These are phyloP conservation scores for Coprinopsis cinerea DNA, from an alignment of 768 basidiomycete species.

Conservation along the genomic window DNA sequence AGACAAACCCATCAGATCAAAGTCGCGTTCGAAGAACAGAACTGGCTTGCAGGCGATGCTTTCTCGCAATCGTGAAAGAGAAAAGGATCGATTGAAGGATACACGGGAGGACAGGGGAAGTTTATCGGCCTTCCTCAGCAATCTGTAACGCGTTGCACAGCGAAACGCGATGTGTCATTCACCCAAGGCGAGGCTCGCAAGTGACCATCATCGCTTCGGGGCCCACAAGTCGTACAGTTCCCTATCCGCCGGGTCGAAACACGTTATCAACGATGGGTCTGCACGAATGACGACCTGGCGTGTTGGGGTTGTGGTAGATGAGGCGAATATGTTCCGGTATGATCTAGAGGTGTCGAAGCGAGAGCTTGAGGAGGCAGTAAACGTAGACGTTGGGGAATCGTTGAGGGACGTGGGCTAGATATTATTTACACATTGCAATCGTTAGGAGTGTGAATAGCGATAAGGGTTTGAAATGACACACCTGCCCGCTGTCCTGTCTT, in stretches of 20 bases:
- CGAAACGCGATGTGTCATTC: slow-evolving; percentile 4
- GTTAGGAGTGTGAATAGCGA: neutral
- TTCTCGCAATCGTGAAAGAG: slow-evolving; percentile 50
- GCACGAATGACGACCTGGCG: slow-evolving; percentile 47
- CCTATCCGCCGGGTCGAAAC: slow-evolving; percentile 71
- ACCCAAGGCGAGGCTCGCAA: neutral
- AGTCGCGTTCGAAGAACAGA: slow-evolving; percentile 46
- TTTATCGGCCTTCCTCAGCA: slow-evolving; percentile 50
- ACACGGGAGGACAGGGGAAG: slow-evolving; percentile 28
- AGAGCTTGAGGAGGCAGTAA: slow-evolving; percentile 26
- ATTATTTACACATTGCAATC: neutral
- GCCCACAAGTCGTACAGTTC: slow-evolving; percentile 78
- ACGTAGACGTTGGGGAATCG: slow-evolving; percentile 28
- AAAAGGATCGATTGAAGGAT: slow-evolving; percentile 29
- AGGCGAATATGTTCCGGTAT: slow-evolving; percentile 8
- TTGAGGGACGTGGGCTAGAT: slow-evolving; percentile 2
- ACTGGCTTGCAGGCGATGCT: slow-evolving; percentile 58
- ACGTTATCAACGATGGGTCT: slow-evolving; percentile 63
- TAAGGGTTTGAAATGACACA: neutral
- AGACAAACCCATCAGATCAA: slow-evolving; percentile 15
- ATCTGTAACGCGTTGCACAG: slow-evolving; percentile 18
- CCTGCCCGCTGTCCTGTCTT: slow-evolving; percentile 9
- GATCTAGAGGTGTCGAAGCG: slow-evolving; percentile 21
- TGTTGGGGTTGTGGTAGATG: slow-evolving; percentile 9
- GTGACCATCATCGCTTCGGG: slow-evolving; percentile 33